Evolutionary conservation across 768 basidiomycete species (phyloP), one percentile per base, ranked within the genome.

Genomic region (Amanita thiersii): DNA sequence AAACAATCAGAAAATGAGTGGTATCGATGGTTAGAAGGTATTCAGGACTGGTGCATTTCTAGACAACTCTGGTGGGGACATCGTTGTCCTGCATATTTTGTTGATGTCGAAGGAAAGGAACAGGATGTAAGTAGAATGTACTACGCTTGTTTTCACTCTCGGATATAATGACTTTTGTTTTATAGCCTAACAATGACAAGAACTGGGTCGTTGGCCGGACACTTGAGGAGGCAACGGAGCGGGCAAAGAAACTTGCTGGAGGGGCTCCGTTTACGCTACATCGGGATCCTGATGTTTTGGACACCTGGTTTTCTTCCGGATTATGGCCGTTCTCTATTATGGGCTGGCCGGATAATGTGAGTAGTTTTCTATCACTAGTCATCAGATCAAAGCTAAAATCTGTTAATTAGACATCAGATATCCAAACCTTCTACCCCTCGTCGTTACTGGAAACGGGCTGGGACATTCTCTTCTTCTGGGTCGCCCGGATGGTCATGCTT

Each of bases 401-500:
- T n/a, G n/a, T n/a, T n/a, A n/a, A n/a, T n/a, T 48, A 90, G 88
- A 92, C 90, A 0, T 47, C 64, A 3, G 94, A 98, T 56, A 51
- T 89, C 30, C 59, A 79, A 49, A 66, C 69, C 21, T 98, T 88
- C 68, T 99, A 93, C 60, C 96, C 96, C 0, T 65, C 88, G 2
- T 76, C 81, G n/a, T 52, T 98, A 32, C 77, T 98, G 21, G 96
- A 98, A 65, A 99, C 96, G 0, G 96, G 96, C 34, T 98, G 96
- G 94, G 96, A 98, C 49, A 98, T 98, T 53, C 62, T 99, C n/a
- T 93, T 93, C 74, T 98, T 98, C 77, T 99, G 96, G 96, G 94
- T 98, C 5, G 93, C 96, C 11, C 85, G 96, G 31, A 99, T 98
- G 94, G 94, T 87, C 37, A 66, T 99, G 54, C 79, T 98, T 25